Conservation (phyloP, 2,329 filamentous ascomycete genomes). For the Thelonectria rubi region DNA sequence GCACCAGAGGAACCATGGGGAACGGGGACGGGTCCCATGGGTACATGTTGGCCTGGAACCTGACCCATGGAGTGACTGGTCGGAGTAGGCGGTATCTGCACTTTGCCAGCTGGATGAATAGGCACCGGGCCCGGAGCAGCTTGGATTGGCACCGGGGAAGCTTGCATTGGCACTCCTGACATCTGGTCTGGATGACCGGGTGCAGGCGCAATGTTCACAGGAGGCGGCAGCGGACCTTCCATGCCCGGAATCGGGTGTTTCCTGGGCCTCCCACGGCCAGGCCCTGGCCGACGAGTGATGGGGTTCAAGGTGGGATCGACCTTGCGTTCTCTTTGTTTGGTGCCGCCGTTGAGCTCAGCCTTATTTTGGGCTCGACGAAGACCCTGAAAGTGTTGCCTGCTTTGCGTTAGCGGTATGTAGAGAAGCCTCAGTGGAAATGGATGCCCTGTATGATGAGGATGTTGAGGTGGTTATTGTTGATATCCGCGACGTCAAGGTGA, state of each 20-base stretch:
- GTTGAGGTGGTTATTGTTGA: neutral
- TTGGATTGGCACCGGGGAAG: neutral
- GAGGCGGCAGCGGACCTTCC: slow-evolving; percentile 3
- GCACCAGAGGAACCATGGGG: neutral
- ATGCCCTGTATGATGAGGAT: neutral
- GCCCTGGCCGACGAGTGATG: slow-evolving; percentile 68
- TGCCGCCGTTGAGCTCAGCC: slow-evolving; percentile 52
- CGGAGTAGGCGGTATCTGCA: neutral
- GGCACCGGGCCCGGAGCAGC: neutral
- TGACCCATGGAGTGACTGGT: slow-evolving; percentile 8
- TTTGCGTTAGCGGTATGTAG: slow-evolving; percentile 25
- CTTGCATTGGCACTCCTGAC: neutral
- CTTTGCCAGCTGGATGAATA: too few species aligned
- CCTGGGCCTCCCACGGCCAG: slow-evolving; percentile 63
- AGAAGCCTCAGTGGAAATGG: neutral
- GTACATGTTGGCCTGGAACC: slow-evolving; percentile 1
- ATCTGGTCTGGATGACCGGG: neutral
- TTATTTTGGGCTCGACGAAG: slow-evolving; percentile 65
- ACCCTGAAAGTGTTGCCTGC: slow-evolving; percentile 69
- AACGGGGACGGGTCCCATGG: slow-evolving; percentile 7
- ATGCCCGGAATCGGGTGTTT: slow-evolving; percentile 51
- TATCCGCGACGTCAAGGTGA: neutral
- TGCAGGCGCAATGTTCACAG: slow-evolving; percentile 1
- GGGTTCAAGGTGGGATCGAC: slow-evolving; percentile 64
- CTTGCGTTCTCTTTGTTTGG: slow-evolving; percentile 49